These are phyloP conservation scores for Daldinia sp. DNA, from an alignment of 2,329 filamentous ascomycete species.

Conservation along the genomic window DNA sequence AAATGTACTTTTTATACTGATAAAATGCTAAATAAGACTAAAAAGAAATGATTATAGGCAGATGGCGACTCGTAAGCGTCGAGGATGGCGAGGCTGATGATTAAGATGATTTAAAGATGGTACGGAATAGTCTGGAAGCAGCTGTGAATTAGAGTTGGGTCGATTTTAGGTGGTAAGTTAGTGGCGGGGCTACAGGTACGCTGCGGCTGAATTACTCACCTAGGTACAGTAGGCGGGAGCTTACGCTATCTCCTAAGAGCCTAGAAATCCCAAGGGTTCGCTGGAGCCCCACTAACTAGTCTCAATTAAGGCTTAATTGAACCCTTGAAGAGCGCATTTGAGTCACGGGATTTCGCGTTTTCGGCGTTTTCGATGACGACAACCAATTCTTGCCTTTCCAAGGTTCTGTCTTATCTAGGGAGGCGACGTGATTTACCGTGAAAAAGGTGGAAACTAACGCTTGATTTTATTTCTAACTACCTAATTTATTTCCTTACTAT, in stretches of 20 bases:
- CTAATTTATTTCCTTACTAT: background rate
- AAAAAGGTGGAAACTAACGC: background rate
- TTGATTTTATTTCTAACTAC: background rate
- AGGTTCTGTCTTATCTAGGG: background rate
- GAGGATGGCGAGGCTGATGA: constrained; percentile 44
- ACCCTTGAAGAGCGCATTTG: constrained; percentile 2
- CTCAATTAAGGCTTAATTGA: constrained; percentile 33
- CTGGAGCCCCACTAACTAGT: constrained; percentile 9
- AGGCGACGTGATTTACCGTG: background rate
- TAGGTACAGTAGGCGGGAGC: constrained; percentile 13
- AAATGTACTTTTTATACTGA: constrained; percentile 19
- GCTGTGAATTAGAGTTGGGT: background rate
- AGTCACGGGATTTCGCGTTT: constrained; percentile 51
- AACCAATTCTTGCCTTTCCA: constrained; percentile 13
- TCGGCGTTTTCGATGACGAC: constrained; percentile 46
- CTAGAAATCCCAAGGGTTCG: constrained; percentile 1
- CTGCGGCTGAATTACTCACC: constrained; percentile 40
- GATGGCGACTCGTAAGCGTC: constrained; percentile 46
- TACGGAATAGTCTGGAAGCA: constrained; percentile 47
- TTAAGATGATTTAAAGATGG: constrained; percentile 44
- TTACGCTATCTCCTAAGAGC: background rate
- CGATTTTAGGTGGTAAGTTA: constrained; percentile 18
- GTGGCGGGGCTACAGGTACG: constrained; percentile 31
- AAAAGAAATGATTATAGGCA: constrained; percentile 36
- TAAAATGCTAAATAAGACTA: background rate